phyloP scores from a whole-genome alignment of 306 rosid species.

The Pachyrhizus erosus region DNA sequence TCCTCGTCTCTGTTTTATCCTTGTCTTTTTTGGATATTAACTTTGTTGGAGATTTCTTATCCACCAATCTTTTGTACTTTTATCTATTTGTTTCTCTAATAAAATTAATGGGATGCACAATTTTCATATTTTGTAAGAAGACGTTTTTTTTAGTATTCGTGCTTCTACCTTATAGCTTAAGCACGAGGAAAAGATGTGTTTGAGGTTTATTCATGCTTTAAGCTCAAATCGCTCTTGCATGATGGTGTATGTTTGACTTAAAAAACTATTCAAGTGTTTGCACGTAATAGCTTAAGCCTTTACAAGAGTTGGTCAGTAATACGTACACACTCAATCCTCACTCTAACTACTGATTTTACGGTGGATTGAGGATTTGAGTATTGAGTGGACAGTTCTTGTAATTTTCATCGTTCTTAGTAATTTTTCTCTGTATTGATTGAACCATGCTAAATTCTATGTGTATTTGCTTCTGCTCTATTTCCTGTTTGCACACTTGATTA shows the following conservation, averaged over 20 bases:
- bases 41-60: background rate
- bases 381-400: background rate
- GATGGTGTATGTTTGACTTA: background rate
- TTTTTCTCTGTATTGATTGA: background rate
- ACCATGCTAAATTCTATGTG: background rate
- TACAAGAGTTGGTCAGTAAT: background rate
- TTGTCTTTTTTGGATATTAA: background rate
- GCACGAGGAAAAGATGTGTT: background rate
- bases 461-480: background rate
- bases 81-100: background rate
- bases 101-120: background rate
- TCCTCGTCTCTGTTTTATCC: background rate
- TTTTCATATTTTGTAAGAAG: background rate
- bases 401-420: background rate
- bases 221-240: background rate
- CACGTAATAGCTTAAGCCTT: background rate
- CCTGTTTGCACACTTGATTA: background rate
- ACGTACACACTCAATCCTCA: background rate
- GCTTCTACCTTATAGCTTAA: background rate
- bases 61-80: background rate
- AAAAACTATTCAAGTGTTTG: background rate
- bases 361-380: background rate
- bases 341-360: background rate
- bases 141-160: background rate
- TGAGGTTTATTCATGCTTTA: background rate